Evolutionary conservation across 2,329 filamentous ascomycete species (phyloP).

Genomic region (Fusarium concolor): DNA sequence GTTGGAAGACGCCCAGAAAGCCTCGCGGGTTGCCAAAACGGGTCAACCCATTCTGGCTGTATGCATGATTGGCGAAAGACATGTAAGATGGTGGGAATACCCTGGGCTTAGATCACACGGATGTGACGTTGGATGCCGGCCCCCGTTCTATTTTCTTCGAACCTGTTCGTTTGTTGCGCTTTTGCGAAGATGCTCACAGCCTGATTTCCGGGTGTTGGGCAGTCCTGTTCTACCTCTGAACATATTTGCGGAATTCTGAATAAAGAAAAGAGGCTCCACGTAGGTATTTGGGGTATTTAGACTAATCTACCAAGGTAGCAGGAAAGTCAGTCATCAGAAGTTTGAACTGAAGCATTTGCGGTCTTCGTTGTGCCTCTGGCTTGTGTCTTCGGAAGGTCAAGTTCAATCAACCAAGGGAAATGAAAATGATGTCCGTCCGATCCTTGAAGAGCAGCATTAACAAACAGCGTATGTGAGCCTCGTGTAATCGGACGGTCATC

Average conservation of each 20-base stretch:
- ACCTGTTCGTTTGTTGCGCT: slow-evolving; percentile 4
- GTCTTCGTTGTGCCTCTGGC: no score
- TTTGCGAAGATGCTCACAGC: not conserved
- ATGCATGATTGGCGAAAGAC: slow-evolving; percentile 32
- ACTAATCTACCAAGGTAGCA: not conserved
- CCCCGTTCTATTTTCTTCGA: slow-evolving; percentile 19
- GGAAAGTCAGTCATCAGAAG: no score
- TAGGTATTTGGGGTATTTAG: no score
- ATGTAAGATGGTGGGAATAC: slow-evolving; percentile 13
- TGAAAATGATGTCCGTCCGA: not conserved
- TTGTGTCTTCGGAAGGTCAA: slow-evolving; percentile 32
- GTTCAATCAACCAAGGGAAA: slow-evolving; percentile 32
- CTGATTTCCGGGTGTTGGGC: not conserved
- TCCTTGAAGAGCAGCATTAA: slow-evolving; percentile 37
- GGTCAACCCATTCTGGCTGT: slow-evolving; percentile 8
- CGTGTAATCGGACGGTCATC: not conserved
- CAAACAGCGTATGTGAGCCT: slow-evolving; percentile 30
- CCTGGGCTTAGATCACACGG: not conserved
- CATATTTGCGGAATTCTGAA: not conserved
- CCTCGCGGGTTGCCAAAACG: slow-evolving; percentile 16
- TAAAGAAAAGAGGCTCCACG: no score
- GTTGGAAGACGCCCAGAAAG: slow-evolving; percentile 15
- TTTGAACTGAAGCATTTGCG: no score
- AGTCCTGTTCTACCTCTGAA: no score
- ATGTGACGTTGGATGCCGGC: slow-evolving; percentile 17